A percentile compares a stretch with the other conserved stretches of the same genome.
These are phyloP conservation scores for Chamaenerion angustifolium DNA, from an alignment of 345 rosid species.

Conservation along the genomic window DNA sequence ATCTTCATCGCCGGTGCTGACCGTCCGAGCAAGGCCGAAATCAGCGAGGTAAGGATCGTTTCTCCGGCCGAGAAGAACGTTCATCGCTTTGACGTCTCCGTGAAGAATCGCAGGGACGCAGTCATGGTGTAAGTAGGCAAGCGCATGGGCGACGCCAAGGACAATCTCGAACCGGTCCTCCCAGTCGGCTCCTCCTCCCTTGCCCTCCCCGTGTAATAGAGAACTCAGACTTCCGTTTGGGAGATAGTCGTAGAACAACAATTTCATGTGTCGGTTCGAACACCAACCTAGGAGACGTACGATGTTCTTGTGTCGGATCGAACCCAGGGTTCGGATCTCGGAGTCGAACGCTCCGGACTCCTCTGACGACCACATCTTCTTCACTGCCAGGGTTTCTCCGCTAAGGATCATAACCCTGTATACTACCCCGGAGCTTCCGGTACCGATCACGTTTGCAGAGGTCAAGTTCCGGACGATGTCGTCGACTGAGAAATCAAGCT, in stretches of 20 bases:
- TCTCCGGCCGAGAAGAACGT: constrained; percentile 59
- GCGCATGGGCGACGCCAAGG: constrained; percentile 78
- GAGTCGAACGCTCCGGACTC: constrained; percentile 72
- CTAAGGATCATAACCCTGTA: constrained; percentile 56
- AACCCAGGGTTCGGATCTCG: constrained; percentile 71
- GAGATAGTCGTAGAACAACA: constrained; percentile 83
- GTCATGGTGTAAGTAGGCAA: constrained; percentile 87
- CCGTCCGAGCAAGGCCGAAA: constrained; percentile 66
- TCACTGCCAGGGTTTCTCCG: constrained; percentile 74
- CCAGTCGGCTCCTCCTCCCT: constrained; percentile 79
- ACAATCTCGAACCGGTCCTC: constrained; percentile 60
- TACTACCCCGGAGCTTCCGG: constrained; percentile 94
- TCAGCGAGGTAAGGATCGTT: constrained; percentile 76
- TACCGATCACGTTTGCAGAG: constrained; percentile 80
- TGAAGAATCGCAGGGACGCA: constrained; percentile 78
- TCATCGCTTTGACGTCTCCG: constrained; percentile 92
- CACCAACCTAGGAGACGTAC: constrained; percentile 80
- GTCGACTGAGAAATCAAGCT: constrained; percentile 66
- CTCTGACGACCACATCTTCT: constrained; percentile 88
- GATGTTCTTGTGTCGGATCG: constrained; percentile 72
- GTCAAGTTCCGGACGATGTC: constrained; percentile 49
- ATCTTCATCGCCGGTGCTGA: constrained; percentile 26
- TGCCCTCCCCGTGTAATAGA: constrained; percentile 64
- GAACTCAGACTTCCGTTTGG: constrained; percentile 90
- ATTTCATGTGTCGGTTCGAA: constrained; percentile 56